Conservation (phyloP, 805 yeast species). For the Lachancea waltii region DNA sequence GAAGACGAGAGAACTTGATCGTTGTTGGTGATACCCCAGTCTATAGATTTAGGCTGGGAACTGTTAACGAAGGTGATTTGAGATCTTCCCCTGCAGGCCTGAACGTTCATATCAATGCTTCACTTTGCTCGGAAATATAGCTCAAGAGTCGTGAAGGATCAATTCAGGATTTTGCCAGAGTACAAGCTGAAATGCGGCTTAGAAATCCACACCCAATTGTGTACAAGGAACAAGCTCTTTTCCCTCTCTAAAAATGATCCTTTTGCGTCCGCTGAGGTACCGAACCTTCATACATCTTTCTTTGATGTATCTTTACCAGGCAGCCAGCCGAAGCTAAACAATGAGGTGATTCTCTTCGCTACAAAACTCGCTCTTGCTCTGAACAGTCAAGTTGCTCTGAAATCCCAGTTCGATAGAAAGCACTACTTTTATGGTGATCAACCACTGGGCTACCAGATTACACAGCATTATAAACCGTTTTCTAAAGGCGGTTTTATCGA, state of each 20-base stretch:
- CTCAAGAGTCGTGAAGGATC: conserved; percentile 1
- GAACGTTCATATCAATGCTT: not conserved
- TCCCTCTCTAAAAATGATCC: conserved; percentile 48
- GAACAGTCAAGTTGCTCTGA: conserved; percentile 46
- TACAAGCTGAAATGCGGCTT: conserved; percentile 69
- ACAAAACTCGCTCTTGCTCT: conserved; percentile 67
- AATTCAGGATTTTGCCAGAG: conserved; percentile 13
- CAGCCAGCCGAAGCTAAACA: conserved; percentile 76
- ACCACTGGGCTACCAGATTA: conserved; percentile 92
- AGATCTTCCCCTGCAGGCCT: not conserved
- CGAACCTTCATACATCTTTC: conserved; percentile 66
- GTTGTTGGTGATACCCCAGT: no score
- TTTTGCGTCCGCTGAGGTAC: conserved; percentile 40
- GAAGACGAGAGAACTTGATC: no score
- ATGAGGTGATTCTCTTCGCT: conserved; percentile 65
- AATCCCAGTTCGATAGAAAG: conserved; percentile 80
- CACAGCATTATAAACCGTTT: conserved; percentile 79
- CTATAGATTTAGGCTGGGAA: no score
- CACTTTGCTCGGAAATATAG: conserved; percentile 2
- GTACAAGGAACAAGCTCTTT: conserved; percentile 69
- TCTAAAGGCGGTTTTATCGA: conserved; percentile 59
- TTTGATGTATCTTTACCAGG: conserved; percentile 91
- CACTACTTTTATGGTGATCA: conserved; percentile 97
- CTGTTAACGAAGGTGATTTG: no score
- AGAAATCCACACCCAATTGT: conserved; percentile 88